Evolutionary conservation across 2,329 filamentous ascomycete genomes (phyloP), one percentile per base, ranked within the genome.

Genomic region (Cladosporium sp.): DNA sequence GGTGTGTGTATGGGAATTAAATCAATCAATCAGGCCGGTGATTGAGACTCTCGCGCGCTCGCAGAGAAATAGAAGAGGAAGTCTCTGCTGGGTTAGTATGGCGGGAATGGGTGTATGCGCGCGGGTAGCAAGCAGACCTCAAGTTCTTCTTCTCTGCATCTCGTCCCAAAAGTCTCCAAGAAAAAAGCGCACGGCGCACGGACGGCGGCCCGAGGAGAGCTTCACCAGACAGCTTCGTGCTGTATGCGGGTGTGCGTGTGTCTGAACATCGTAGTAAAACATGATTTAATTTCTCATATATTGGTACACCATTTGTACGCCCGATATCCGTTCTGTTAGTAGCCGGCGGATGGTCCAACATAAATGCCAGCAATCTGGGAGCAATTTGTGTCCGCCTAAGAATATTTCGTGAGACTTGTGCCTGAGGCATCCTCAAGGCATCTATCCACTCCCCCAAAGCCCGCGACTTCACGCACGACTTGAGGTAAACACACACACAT

Each of bases 71-170:
- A 23, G 14, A 18, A 1, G n/a, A 18, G 3, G 26, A 23, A n/a
- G n/a, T n/a, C 30, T 51, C 60, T 63, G 60, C 59, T 56, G 60
- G 59, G 60, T 63, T 63, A 63, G 60, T 63, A 63, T 21, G 34
- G 60, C 46, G 39, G 49, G 32, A 23, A 25, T 23, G 7, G 10
- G 18, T 49, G 46, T 14, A n/a, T 56, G 60, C 49, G 60, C 60
- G 58, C 46, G 60, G 49, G 23, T 34, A 46, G 60, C 56, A 58
- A 46, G 34, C 34, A 43, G 23, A 36, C 25, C 56, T 58, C 54
- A 26, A 25, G n/a, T n/a, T n/a, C n/a, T n/a, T 39, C 32, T 57
- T 57, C 46, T 62, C 59, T 62, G 30, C 46, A 46, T 32, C 51
- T n/a, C 18, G 18, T 30, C 7, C 46, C 26, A 48, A 62, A 62